phyloP scores from a whole-genome alignment of 1,284 basidiomycete species.

The Peniophora sp. region DNA sequence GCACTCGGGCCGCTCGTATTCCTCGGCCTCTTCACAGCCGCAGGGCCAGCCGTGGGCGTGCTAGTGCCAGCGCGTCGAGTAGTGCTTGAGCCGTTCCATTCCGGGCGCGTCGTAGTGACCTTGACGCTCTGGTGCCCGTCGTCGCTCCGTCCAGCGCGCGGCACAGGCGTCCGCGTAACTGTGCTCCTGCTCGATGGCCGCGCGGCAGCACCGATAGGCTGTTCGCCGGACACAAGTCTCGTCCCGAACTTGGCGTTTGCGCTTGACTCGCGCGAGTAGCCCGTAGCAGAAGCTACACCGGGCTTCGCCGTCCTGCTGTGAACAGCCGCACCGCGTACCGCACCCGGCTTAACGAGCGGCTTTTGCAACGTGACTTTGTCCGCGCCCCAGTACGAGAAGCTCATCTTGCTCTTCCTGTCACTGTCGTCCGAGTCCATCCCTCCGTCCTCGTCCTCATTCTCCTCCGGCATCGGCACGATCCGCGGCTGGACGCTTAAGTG shows the following conservation, averaged over 20 bases:
- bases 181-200: neutral
- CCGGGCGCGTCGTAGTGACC: constrained; percentile 60
- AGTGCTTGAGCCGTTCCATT: constrained; percentile 45
- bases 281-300: constrained; percentile 34
- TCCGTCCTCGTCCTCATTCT: constrained; percentile 32
- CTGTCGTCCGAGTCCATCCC: constrained; percentile 71
- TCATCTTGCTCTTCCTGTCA: constrained; percentile 84
- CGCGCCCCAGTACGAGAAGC: constrained; percentile 85
- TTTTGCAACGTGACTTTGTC: constrained; percentile 81
- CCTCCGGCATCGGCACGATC: constrained; percentile 61
- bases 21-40: constrained; percentile 42
- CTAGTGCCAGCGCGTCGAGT: constrained; percentile 18
- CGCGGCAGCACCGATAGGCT: constrained; percentile 4
- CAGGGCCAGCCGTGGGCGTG: constrained; percentile 19
- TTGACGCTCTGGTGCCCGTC: constrained; percentile 43
- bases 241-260: constrained; percentile 82
- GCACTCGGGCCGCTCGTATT: constrained; percentile 67
- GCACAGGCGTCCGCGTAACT: constrained; percentile 29
- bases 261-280: constrained; percentile 70
- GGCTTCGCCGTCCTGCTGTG: constrained; percentile 13
- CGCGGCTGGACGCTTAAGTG: constrained; percentile 50
- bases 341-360: constrained; percentile 49
- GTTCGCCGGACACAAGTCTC: constrained; percentile 54
- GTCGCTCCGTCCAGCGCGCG: constrained; percentile 43
- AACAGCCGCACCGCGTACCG: constrained; percentile 26